phyloP scores from a whole-genome alignment of 1,284 basidiomycete genomes.

The Austroboletus niveus region DNA sequence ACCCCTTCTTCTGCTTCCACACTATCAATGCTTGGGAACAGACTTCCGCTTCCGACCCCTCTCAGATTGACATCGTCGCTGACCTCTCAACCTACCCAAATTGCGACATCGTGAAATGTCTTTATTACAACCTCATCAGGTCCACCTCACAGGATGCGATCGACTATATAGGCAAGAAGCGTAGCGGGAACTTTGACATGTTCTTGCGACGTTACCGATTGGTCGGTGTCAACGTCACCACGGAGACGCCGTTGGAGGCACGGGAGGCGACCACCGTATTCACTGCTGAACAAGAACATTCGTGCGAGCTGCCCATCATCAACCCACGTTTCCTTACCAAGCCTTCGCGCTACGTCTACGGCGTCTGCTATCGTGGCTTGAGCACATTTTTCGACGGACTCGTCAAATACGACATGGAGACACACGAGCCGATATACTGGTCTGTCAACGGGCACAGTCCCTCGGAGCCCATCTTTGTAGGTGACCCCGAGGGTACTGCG shows the following conservation, averaged over 20 bases:
- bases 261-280: constrained; percentile 20
- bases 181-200: constrained; percentile 14
- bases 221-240: constrained; percentile 20
- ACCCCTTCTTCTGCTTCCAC: constrained; percentile 40
- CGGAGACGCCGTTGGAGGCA: constrained; percentile 13
- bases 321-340: constrained; percentile 30
- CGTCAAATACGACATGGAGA: constrained; percentile 35
- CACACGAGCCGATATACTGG: constrained; percentile 28
- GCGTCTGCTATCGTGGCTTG: constrained; percentile 24
- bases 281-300: constrained; percentile 26
- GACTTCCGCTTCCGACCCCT: constrained; percentile 24
- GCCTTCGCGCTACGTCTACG: constrained; percentile 36
- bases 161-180: constrained; percentile 27
- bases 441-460: constrained; percentile 29
- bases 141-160: constrained; percentile 31
- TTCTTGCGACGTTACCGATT: constrained; percentile 28
- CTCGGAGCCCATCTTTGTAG: constrained; percentile 38
- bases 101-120: constrained; percentile 26
- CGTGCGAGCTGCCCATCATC: constrained; percentile 36
- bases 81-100: constrained; percentile 38
- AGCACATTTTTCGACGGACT: constrained; percentile 36
- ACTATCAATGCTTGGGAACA: constrained; percentile 38
- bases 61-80: constrained; percentile 34
- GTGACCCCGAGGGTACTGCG: constrained; percentile 23
- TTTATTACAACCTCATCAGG: constrained; percentile 26